phyloP scores from a whole-genome alignment of 441 rosid species.

The Adansonia gregorii region DNA sequence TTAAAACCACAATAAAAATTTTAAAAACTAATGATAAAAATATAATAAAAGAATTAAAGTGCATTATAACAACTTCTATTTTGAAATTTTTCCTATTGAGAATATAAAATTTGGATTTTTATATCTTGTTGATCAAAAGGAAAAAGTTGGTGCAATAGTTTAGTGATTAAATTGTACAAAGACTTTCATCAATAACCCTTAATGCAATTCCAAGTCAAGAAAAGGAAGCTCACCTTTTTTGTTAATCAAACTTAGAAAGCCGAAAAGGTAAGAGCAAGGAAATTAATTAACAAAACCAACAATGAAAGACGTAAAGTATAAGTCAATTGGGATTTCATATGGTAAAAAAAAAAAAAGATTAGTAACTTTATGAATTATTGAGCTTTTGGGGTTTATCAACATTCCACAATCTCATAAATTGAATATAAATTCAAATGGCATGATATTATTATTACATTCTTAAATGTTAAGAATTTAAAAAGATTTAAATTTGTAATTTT shows the following conservation, averaged over 20 bases:
- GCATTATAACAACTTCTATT: no score
- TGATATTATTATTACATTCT: no score
- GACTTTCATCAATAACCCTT: neutral
- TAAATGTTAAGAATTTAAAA: no score
- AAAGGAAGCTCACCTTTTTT: neutral
- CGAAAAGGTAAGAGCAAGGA: neutral
- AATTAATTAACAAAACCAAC: neutral
- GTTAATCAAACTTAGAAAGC: conserved; percentile 15
- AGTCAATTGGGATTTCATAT: neutral
- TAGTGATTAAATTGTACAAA: neutral
- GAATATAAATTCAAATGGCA: no score
- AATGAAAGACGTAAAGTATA: neutral
- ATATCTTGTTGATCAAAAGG: neutral
- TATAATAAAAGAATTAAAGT: neutral
- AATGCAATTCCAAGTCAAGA: neutral
- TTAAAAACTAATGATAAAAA: neutral
- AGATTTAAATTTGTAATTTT: no score
- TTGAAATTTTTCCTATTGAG: neutral
- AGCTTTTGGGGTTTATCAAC: no score
- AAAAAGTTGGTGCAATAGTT: neutral
- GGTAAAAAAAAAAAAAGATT: neutral
- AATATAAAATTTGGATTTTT: neutral
- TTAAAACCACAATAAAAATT: neutral
- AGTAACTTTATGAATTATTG: neutral
- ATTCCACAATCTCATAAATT: no score